Evolutionary conservation across 805 yeast species (phyloP).

Genomic region (Saturnispora silvae): DNA sequence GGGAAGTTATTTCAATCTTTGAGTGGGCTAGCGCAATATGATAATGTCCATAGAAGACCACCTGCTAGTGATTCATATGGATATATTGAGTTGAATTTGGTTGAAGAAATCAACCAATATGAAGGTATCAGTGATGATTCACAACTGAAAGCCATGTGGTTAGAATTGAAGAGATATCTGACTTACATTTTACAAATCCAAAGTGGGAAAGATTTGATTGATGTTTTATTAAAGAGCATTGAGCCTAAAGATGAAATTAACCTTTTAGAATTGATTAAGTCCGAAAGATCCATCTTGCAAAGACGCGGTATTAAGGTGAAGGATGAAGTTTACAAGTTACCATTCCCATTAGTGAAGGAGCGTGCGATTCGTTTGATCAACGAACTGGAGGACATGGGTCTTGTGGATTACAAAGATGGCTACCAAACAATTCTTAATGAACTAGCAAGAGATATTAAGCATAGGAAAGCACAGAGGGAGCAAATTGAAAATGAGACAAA

Average conservation of each 20-base stretch:
- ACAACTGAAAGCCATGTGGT: conserved; percentile 32
- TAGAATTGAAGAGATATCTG: conserved; percentile 77
- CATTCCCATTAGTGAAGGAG: conserved; percentile 70
- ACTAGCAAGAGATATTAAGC: conserved; percentile 67
- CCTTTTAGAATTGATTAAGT: conserved; percentile 44
- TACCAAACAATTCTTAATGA: conserved; percentile 75
- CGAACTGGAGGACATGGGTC: conserved; percentile 61
- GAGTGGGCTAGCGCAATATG: conserved; percentile 19
- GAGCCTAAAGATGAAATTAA: conserved; percentile 56
- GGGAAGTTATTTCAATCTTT: conserved; percentile 1
- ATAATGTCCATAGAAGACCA: conserved; percentile 24
- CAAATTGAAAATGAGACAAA: conserved; percentile 32
- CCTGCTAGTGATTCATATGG: conserved; percentile 12
- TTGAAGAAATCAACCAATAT: conserved; percentile 5
- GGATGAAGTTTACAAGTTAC: conserved; percentile 20
- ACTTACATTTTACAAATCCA: conserved; percentile 78
- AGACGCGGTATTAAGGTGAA: conserved; percentile 10
- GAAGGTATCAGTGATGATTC: conserved; percentile 4
- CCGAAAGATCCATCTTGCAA: conserved; percentile 31
- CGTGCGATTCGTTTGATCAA: conserved; percentile 63
- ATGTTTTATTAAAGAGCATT: conserved; percentile 49
- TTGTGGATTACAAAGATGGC: conserved; percentile 53
- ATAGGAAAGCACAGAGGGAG: conserved; percentile 34
- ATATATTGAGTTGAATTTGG: conserved; percentile 6
- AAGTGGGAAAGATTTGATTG: conserved; percentile 52